Conservation (phyloP, 2,329 filamentous ascomycete species). For the Colletotrichum sidae region DNA sequence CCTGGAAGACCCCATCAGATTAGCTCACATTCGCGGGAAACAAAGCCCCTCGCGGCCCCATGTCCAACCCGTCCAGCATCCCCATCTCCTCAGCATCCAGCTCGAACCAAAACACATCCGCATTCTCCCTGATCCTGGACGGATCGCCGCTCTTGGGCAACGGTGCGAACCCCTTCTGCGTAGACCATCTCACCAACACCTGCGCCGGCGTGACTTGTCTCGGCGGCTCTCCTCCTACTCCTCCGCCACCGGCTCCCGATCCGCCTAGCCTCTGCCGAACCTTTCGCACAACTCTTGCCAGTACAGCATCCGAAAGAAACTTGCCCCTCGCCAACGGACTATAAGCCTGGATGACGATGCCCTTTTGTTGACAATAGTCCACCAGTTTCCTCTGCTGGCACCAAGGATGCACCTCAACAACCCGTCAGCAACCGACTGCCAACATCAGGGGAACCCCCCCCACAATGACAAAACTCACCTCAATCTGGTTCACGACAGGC, state of each 20-base stretch:
- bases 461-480: conserved; percentile 59
- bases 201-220: conserved; percentile 69
- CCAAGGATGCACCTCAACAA: conserved; percentile 78
- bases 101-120: conserved; percentile 70
- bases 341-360: conserved; percentile 66
- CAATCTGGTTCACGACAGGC: conserved; percentile 80
- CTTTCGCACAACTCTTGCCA: conserved; percentile 46
- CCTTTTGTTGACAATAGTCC: conserved; percentile 78
- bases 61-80: conserved; percentile 45
- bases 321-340: conserved; percentile 50
- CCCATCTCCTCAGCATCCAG: conserved; percentile 68
- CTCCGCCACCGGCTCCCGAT: not conserved
- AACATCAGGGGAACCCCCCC: not conserved
- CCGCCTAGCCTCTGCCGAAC: not conserved
- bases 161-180: conserved; percentile 78
- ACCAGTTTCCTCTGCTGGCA: conserved; percentile 63
- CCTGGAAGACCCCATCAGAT: conserved; percentile 1
- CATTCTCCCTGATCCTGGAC: conserved; percentile 70
- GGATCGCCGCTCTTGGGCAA: conserved; percentile 74
- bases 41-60: conserved; percentile 44
- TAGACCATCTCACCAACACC: conserved; percentile 74
- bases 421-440: not conserved
- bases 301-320: conserved; percentile 62
- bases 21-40: conserved; percentile 46
- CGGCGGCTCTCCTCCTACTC: conserved; percentile 66